These are phyloP conservation scores for Petunia axillaris DNA, from an alignment of 257 asterid species.

Conservation along the genomic window DNA sequence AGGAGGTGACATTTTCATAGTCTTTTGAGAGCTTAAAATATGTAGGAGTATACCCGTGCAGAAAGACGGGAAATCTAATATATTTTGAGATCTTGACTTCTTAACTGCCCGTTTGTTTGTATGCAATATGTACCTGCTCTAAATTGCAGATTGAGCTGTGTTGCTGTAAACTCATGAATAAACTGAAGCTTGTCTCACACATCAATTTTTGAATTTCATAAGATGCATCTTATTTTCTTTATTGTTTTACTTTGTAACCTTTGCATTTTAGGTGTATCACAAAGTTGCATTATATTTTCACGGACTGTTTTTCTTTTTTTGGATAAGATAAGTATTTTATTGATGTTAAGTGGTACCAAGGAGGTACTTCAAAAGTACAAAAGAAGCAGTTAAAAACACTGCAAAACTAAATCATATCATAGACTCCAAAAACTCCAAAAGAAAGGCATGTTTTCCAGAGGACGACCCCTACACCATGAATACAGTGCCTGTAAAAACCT, in stretches of 20 bases:
- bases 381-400: not conserved
- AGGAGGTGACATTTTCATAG: not conserved
- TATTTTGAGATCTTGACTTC: constrained; percentile 10
- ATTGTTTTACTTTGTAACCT: not conserved
- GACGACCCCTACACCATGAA: too few relatives aligned
- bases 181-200: constrained; percentile 19
- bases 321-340: too few relatives aligned
- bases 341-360: too few relatives aligned
- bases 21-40: not conserved
- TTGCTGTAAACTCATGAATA: not conserved
- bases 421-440: too few relatives aligned
- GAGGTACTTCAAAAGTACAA: not conserved
- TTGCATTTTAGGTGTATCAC: not conserved
- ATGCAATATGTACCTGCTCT: not conserved
- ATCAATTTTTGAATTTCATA: not conserved
- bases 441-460: too few relatives aligned
- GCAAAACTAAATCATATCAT: too few relatives aligned
- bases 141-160: constrained; percentile 19
- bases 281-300: too few relatives aligned
- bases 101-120: not conserved
- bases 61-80: constrained; percentile 14
- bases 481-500: too few relatives aligned
- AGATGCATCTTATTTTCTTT: constrained; percentile 1
- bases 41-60: not conserved
- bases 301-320: too few relatives aligned